Evolutionary conservation across 257 asterid genomes (phyloP), one percentile per base, ranked within the genome.

Genomic region (Solanum corneliomulleri): DNA sequence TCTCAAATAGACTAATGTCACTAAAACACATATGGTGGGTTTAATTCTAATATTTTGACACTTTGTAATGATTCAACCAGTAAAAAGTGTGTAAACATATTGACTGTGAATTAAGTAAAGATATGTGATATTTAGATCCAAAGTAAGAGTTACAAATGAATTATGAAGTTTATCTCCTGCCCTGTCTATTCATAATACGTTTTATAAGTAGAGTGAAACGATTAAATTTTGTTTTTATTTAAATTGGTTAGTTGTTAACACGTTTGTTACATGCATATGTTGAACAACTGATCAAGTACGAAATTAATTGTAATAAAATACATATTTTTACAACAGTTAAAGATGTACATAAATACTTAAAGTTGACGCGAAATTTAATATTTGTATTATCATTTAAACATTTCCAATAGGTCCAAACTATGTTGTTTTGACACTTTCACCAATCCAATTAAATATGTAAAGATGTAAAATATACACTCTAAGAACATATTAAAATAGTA

Each of bases 311-410:
- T 11, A 64, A 64, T 25, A 64, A 5, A 14, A 25, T 64, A 25
- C 16, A 12, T n/a, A 12, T 64, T 64, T 11, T 25, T 25, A 25
- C 72, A 64, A 64, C 5, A 11, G 1, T 64, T 64, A 9, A 64
- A 64, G 0, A 64, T 5, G 12, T 64, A 5, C 2, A 25, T 11
- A 25, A 5, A 25, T 5, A 25, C 2, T 25, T 25, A 64, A n/a
- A 25, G 3, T 64, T 25, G 9, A 64, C 2, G 25, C 0, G 2
- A 0, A 64, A n/a, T 62, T 10, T 62, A 2, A 56, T n/a, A 18
- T 18, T 0, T 25, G 1, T 64, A 64, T 33, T 56, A 56, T 11
- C 64, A 64, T 64, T 14, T 64, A 64, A 64, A 64, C 16, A 64
- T 25, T 25, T 64, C 9, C 6, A n/a, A 6, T 25, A 11, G 29